Evolutionary conservation across 352 stramenopile species (phyloP), one percentile per base, ranked within the genome.

Genomic region (Pythium apleroticum): DNA sequence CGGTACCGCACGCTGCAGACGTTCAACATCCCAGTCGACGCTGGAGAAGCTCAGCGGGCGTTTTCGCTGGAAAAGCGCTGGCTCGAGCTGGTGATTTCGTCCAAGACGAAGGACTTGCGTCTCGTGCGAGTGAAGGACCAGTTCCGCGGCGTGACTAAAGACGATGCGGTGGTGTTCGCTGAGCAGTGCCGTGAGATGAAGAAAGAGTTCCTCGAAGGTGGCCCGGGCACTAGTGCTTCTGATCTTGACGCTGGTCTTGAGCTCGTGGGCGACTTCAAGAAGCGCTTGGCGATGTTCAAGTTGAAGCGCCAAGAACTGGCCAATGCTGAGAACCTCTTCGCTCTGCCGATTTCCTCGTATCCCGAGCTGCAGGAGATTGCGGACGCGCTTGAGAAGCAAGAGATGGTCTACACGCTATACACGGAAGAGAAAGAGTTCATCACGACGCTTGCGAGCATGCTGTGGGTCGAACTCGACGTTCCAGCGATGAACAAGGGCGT

Each of bases 311-410:
- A 96, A 56, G 88, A 98, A 57, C 82, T 98, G 0, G 85, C 94
- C 0, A 98, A 98, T 48, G 96, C 96, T 0, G 91, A 98, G 71
- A 97, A 97, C 46, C 71, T 98, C 4, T 98, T 98, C 72, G 89
- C 86, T 9, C 61, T 98, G 11, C 64, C 91, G 1, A 95, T 97
- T 12, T 97, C 91, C 20, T 89, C 89, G 37, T 98, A 98, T 52
- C 87, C 91, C 0, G 92, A 96, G 50, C 78, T 98, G 0, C 87
- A 96, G 59, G 78, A 97, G 33, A 85, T 98, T 17, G 71, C 83
- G 3, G 81, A 86, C 27, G 89, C 89, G 12, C 60, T 98, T 12
- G 90, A 97, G 52, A 93, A 97, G 60, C 84, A 98, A 53, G 78
- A 83, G 11, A 69, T 79, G 19, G 92, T 98, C 24, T 98, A 98